These are phyloP conservation scores for Boletellus ananas DNA, from an alignment of 768 basidiomycete genomes.

Conservation along the genomic window DNA sequence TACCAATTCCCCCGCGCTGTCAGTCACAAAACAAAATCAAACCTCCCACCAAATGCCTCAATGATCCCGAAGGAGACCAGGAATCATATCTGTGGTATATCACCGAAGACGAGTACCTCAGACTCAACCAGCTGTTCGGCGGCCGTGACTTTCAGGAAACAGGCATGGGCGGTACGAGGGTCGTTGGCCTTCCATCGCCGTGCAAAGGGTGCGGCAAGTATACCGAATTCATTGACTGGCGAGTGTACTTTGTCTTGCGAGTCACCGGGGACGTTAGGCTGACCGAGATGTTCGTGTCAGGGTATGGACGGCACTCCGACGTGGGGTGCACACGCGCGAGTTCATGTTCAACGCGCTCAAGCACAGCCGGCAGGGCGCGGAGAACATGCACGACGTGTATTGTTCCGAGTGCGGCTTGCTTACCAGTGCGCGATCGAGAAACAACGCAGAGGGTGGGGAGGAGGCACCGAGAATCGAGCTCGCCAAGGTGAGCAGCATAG, in stretches of 20 bases:
- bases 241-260: background rate
- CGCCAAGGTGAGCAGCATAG: constrained; percentile 1
- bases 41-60: constrained; percentile 5
- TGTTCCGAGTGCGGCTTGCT: constrained; percentile 17
- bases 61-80: background rate
- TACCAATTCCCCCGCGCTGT: background rate
- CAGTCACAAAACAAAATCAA: constrained; percentile 6
- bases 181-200: constrained; percentile 4
- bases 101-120: constrained; percentile 15
- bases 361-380: constrained; percentile 11
- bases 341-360: constrained; percentile 17
- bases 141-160: constrained; percentile 13
- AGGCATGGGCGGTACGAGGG: constrained; percentile 12
- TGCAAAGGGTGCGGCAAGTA: constrained; percentile 15
- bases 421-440: constrained; percentile 9
- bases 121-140: constrained; percentile 12
- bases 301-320: constrained; percentile 16
- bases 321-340: constrained; percentile 16
- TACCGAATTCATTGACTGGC: constrained; percentile 16
- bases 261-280: background rate
- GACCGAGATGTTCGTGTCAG: background rate
- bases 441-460: constrained; percentile 12
- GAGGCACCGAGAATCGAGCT: constrained; percentile 9
- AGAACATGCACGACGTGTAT: constrained; percentile 18
- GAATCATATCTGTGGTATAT: constrained; percentile 14